phyloP scores from a whole-genome alignment of 768 basidiomycete species.

The Leccinum boreale region DNA sequence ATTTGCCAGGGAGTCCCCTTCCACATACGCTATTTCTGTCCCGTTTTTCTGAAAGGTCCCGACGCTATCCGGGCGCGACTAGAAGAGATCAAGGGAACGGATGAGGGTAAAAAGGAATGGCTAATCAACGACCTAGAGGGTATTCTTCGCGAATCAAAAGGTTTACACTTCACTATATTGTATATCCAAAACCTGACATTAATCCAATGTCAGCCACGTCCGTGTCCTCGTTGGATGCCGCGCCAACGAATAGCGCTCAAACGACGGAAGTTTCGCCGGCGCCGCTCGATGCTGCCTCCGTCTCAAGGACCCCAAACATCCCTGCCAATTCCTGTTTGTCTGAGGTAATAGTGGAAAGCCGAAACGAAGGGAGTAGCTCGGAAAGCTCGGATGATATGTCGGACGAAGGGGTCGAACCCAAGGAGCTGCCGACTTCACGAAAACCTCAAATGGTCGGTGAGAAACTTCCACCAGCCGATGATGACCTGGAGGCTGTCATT shows the following conservation, averaged over 20 bases:
- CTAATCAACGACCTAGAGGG: slow-evolving; percentile 43
- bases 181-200: slow-evolving; percentile 8
- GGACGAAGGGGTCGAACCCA: slow-evolving; percentile 16
- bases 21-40: slow-evolving; percentile 51
- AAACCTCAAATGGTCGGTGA: background rate
- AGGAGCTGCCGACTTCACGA: slow-evolving; percentile 1
- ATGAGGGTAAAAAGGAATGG: slow-evolving; percentile 16
- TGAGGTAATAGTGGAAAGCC: slow-evolving; percentile 36
- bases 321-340: slow-evolving; percentile 33
- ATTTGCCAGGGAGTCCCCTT: slow-evolving; percentile 43
- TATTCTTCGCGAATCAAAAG: slow-evolving; percentile 30
- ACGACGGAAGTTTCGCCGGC: background rate
- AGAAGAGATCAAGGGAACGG: slow-evolving; percentile 35
- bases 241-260: slow-evolving; percentile 1
- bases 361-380: slow-evolving; percentile 39
- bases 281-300: slow-evolving; percentile 2
- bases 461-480: slow-evolving; percentile 7
- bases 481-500: slow-evolving; percentile 40
- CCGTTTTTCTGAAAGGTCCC: slow-evolving; percentile 42
- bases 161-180: slow-evolving; percentile 11
- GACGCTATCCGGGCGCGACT: slow-evolving; percentile 45
- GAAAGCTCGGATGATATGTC: slow-evolving; percentile 32
- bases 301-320: slow-evolving; percentile 14
- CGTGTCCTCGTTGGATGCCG: background rate
- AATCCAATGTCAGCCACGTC: slow-evolving; percentile 4